Conservation (phyloP, 2,329 filamentous ascomycete species). For the Colletotrichum chrysophilum region DNA sequence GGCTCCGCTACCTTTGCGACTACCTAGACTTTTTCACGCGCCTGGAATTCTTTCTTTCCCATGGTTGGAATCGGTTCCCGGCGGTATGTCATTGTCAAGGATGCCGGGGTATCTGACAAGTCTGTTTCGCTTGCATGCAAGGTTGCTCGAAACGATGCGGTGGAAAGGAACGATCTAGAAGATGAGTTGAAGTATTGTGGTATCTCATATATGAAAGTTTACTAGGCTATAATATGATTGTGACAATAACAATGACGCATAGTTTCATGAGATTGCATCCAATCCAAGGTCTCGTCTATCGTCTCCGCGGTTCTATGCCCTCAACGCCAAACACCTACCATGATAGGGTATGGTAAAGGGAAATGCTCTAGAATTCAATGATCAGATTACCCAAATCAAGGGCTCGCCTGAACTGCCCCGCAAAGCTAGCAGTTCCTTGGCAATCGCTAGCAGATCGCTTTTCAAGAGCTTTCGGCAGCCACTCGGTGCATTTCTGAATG, state of each 20-base stretch:
- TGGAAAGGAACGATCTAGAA: background rate
- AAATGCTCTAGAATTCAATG: constrained; percentile 26
- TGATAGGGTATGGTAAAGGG: background rate
- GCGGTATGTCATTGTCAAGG: background rate
- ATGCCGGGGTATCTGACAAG: background rate
- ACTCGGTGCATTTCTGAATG: constrained; percentile 69
- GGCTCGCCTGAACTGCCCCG: constrained; percentile 55
- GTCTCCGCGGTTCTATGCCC: background rate
- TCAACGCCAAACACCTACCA: background rate
- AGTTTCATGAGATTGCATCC: background rate
- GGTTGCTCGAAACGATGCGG: background rate
- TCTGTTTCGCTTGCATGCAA: background rate
- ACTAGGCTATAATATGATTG: background rate
- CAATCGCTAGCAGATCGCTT: constrained; percentile 62
- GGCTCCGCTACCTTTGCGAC: background rate
- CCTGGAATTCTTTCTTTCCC: background rate
- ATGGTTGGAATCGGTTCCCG: background rate
- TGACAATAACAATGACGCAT: background rate
- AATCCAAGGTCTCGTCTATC: background rate
- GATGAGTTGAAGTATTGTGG: background rate
- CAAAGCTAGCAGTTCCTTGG: constrained; percentile 54
- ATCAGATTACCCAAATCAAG: constrained; percentile 42
- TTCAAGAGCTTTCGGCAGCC: constrained; percentile 62
- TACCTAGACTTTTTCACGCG: background rate
- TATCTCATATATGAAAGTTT: background rate